Percentiles rank a stretch among this genome's conserved stretches.
phyloP scores from a whole-genome alignment of 306 rosid genomes.

The Alnus glutinosa region DNA sequence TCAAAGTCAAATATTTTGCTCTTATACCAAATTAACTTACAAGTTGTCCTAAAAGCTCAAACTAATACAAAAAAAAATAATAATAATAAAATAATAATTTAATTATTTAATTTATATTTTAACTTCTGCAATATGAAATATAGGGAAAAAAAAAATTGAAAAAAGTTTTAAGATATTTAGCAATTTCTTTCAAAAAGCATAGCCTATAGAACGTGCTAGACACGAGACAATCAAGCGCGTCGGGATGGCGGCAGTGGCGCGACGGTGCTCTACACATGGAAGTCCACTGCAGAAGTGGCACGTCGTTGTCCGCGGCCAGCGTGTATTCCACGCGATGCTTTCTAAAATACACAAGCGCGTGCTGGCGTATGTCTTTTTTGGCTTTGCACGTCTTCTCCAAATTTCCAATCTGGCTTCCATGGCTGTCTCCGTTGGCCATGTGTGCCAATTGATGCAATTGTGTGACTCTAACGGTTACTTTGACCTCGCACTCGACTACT shows the following conservation, averaged over 20 bases:
- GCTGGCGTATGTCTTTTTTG: not conserved
- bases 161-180: no score
- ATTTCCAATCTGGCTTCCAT: not conserved
- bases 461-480: no score
- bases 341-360: not conserved
- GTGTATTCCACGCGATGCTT: not conserved
- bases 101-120: no score
- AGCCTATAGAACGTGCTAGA: not conserved
- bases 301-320: not conserved
- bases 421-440: not conserved
- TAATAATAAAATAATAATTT: no score
- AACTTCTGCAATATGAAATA: no score
- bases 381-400: not conserved
- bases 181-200: not conserved
- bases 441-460: not conserved
- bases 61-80: no score
- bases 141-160: no score
- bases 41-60: no score
- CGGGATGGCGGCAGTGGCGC: not conserved
- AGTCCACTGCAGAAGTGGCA: slow-evolving; percentile 3
- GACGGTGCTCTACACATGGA: not conserved
- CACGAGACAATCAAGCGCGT: not conserved
- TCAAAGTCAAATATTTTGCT: no score
- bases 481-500: no score
- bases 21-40: no score